Evolutionary conservation across 768 basidiomycete species (phyloP).

Genomic region (Rhodotorula babjevae): DNA sequence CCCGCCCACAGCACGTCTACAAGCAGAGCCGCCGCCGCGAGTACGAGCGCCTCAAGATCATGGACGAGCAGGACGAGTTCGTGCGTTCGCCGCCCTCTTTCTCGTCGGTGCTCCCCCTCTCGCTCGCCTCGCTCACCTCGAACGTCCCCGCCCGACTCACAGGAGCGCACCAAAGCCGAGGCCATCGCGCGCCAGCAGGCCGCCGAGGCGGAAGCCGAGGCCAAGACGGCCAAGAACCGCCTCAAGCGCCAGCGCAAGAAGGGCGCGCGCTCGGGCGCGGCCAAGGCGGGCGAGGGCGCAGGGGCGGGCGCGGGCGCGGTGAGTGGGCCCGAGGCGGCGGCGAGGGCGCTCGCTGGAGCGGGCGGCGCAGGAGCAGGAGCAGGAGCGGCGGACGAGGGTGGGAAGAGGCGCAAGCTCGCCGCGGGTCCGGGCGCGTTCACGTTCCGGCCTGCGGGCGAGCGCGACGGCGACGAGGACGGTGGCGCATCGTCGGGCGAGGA

Average conservation of each 20-base stretch:
- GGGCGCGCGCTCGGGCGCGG: conserved; percentile 51
- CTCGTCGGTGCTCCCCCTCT: too few species aligned
- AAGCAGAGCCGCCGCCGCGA: conserved; percentile 89
- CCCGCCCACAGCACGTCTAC: conserved; percentile 90
- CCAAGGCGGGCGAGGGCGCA: not conserved
- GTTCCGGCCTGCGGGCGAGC: conserved; percentile 3
- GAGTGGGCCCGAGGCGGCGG: not conserved
- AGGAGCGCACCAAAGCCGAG: conserved; percentile 69
- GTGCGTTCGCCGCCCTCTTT: conserved; percentile 51
- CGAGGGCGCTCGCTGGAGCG: not conserved
- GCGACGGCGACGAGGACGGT: conserved; percentile 6
- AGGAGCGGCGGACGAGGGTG: not conserved
- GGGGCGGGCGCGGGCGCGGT: not conserved
- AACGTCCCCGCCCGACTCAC: not conserved
- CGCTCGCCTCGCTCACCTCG: too few species aligned
- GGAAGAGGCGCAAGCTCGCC: not conserved
- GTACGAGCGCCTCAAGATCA: conserved; percentile 84
- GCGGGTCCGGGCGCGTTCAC: not conserved
- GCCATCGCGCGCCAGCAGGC: conserved; percentile 71
- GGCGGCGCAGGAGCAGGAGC: too few species aligned
- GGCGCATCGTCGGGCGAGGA: not conserved
- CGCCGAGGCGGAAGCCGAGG: conserved; percentile 66
- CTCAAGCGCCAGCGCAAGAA: conserved; percentile 93
- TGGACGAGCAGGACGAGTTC: conserved; percentile 75
- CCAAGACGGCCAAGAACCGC: conserved; percentile 92